A percentile compares a stretch with the other conserved stretches of the same genome.
Evolutionary conservation across 805 yeast species (phyloP).

Genomic region (Zygosaccharomyces kombuchaensis): DNA sequence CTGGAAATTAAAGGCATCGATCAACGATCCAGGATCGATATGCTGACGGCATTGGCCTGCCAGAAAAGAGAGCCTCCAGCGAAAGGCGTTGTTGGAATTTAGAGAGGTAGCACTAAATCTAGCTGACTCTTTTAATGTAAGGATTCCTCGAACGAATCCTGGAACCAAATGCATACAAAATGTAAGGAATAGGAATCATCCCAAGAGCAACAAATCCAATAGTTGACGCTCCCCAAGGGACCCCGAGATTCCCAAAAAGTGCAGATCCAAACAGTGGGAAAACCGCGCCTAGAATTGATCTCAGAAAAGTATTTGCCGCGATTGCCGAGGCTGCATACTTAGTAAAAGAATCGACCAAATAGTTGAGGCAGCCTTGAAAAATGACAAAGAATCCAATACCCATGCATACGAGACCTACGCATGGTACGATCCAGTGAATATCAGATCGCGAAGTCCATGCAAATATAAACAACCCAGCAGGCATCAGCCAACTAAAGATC

Average conservation of each 20-base stretch:
- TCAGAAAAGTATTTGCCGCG: constrained; percentile 57
- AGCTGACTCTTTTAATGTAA: neutral
- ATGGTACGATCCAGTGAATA: constrained; percentile 53
- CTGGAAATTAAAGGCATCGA: constrained; percentile 16
- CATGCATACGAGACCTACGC: constrained; percentile 50
- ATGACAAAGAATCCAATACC: constrained; percentile 52
- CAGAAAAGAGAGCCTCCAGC: constrained; percentile 5
- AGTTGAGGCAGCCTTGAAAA: constrained; percentile 57
- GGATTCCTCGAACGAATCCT: constrained; percentile 24
- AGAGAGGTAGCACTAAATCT: too few species aligned
- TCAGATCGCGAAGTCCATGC: constrained; percentile 4
- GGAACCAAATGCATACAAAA: constrained; percentile 49
- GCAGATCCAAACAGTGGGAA: constrained; percentile 51
- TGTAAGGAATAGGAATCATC: constrained; percentile 53
- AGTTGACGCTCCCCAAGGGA: constrained; percentile 46
- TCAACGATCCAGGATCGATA: constrained; percentile 13
- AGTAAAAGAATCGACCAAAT: constrained; percentile 57
- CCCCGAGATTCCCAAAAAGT: constrained; percentile 1
- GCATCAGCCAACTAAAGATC: constrained; percentile 4
- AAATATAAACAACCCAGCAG: constrained; percentile 4
- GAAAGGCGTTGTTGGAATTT: too few species aligned
- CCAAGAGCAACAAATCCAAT: constrained; percentile 49
- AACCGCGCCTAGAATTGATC: constrained; percentile 56
- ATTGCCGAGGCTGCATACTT: constrained; percentile 58
- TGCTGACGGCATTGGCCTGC: constrained; percentile 3